Evolutionary conservation across 805 yeast species (phyloP).

Genomic region (Monosporozyma yasuniensis): DNA sequence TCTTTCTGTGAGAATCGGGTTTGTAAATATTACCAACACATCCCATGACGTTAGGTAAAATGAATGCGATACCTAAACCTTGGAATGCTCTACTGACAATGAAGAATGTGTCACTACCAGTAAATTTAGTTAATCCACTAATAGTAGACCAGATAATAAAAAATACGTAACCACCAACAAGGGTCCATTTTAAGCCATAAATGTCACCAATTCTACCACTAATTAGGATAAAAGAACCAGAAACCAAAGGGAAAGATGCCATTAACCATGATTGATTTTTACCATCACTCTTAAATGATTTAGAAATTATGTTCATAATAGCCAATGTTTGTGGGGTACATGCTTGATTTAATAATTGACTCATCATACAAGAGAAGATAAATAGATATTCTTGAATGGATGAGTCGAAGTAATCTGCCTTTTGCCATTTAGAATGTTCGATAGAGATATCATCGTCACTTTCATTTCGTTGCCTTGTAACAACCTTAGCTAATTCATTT

Average conservation of each 20-base stretch:
- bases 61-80: slow-evolving; percentile 53
- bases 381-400: slow-evolving; percentile 22
- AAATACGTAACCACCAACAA: slow-evolving; percentile 49
- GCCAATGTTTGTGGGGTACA: slow-evolving; percentile 34
- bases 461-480: neutral
- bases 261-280: slow-evolving; percentile 50
- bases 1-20: slow-evolving; percentile 36
- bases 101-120: slow-evolving; percentile 42
- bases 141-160: slow-evolving; percentile 48
- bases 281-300: slow-evolving; percentile 26
- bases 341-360: slow-evolving; percentile 36
- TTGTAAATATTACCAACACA: slow-evolving; percentile 41
- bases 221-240: slow-evolving; percentile 62
- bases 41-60: slow-evolving; percentile 53
- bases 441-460: neutral
- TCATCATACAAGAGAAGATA: slow-evolving; percentile 25
- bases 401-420: slow-evolving; percentile 14
- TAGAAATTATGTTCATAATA: slow-evolving; percentile 29
- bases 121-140: slow-evolving; percentile 48
- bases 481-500: neutral
- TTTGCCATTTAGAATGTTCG: slow-evolving; percentile 10
- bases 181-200: slow-evolving; percentile 50
- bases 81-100: slow-evolving; percentile 48
- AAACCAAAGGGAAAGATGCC: slow-evolving; percentile 62
- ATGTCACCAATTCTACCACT: slow-evolving; percentile 69